Evolutionary conservation across 371 early-diverging fungal genomes (phyloP), one percentile per base, ranked within the genome.

Genomic region (Rhizopus delemar): DNA sequence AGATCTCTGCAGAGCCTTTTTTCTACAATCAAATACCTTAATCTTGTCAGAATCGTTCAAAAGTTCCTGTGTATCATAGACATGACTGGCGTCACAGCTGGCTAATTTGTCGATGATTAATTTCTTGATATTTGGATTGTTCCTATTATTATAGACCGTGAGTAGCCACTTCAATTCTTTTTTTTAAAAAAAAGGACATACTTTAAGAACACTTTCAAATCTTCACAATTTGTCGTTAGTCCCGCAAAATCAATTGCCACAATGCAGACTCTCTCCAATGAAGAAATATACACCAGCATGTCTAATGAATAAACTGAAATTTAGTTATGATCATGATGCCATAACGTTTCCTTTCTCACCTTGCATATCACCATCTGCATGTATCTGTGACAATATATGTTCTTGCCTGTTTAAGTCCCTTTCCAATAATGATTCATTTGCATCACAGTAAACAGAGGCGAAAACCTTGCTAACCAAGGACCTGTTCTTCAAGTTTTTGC

Each of bases 171-270:
- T 58, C 58, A 58, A 51, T 32, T 58, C 16, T 39, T 58, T 49
- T 51, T 58, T 57, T 57, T 29, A 48, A 48, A 48, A 49, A 57
- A 48, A 57, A 39, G 31, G 49, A 57, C 57, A 38, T 52, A 52
- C 51, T 52, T 59, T 29, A 61, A 55, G 16, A 61, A 49, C 45
- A 43, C 43, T 51, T 53, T 31, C 57, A 63, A 63, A 53, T 57
- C 57, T 53, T 63, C 43, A 41, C 53, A 12, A 63, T 63, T 57
- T 32, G 57, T 63, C n/a, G 53, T 63, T 46, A 53, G 46, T 15
- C 63, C 57, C 51, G 57, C 57, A 63, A 57, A 57, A 46, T 57
- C 63, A 57, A 57, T 50, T 52, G 16, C 57, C 16, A 63, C 57
- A 53, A 63, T 63, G 49, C 57, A 53, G 43, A 62, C 32, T 39